Percentiles rank a stretch among this genome's conserved stretches.
These are phyloP conservation scores for Lagenidium sp. DNA, from an alignment of 352 stramenopile species.

Conservation along the genomic window DNA sequence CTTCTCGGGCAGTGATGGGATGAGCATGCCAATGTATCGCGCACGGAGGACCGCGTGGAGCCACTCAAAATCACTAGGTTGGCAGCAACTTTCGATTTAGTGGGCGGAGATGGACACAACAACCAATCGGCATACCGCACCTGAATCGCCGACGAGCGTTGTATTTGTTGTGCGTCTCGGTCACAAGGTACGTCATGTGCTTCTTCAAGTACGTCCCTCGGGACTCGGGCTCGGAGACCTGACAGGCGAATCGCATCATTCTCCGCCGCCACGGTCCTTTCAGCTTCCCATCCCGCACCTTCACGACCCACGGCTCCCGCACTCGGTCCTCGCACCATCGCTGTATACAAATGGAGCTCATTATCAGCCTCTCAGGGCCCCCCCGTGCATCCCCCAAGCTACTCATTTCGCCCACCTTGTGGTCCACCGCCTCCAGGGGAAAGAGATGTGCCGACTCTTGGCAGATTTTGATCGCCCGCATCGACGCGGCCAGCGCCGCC, in stretches of 20 bases:
- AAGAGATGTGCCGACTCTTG: conserved; percentile 10
- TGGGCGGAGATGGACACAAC: too few species aligned
- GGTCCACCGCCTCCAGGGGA: conserved; percentile 11
- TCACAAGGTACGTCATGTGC: conserved; percentile 61
- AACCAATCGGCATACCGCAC: too few species aligned
- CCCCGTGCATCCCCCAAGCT: too few species aligned
- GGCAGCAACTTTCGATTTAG: neutral
- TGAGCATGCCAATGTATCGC: conserved; percentile 52
- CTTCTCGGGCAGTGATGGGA: conserved; percentile 65
- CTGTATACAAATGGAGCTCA: conserved; percentile 2
- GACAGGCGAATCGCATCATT: too few species aligned
- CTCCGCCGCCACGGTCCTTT: too few species aligned
- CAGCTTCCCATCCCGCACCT: too few species aligned
- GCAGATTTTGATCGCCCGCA: conserved; percentile 21
- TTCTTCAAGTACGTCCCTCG: conserved; percentile 59
- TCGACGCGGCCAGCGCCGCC: conserved; percentile 11
- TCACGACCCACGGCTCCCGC: conserved; percentile 3
- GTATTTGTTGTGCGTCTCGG: conserved; percentile 15
- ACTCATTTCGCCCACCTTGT: conserved; percentile 3
- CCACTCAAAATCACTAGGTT: conserved; percentile 56
- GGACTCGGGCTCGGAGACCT: conserved; percentile 45
- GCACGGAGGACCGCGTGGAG: conserved; percentile 46
- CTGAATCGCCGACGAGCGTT: conserved; percentile 49
- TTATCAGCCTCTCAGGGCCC: neutral
- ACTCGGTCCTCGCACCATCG: conserved; percentile 12